Conservation (phyloP, 2,329 filamentous ascomycete genomes). For the Pseudonectria buxi region DNA sequence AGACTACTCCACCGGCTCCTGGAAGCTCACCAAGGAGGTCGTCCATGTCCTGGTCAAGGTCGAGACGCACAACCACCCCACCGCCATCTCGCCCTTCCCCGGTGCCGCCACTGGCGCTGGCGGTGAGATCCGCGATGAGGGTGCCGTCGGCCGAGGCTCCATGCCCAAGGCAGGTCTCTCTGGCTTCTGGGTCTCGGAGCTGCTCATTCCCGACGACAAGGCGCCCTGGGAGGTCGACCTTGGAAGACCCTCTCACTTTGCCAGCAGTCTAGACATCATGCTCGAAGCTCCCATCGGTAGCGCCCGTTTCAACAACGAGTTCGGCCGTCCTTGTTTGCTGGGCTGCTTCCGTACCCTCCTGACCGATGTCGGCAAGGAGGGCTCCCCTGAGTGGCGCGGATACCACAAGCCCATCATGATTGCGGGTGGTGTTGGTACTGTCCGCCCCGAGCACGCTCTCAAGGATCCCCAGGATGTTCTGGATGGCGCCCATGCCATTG, state of each 20-base stretch:
- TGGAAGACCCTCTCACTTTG: constrained; percentile 84
- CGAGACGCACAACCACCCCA: constrained; percentile 96
- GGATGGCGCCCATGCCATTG: constrained; percentile 83
- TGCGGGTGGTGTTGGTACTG: constrained; percentile 88
- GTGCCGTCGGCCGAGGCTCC: constrained; percentile 86
- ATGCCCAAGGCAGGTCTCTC: constrained; percentile 85
- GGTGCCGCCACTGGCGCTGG: constrained; percentile 93
- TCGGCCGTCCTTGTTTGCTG: constrained; percentile 79
- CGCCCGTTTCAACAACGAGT: constrained; percentile 96
- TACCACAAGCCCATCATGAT: constrained; percentile 99
- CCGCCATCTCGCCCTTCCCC: constrained; percentile 85
- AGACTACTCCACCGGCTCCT: constrained; percentile 76
- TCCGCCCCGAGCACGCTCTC: constrained; percentile 81
- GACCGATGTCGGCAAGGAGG: constrained; percentile 45
- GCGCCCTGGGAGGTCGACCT: constrained; percentile 89
- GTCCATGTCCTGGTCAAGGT: constrained; percentile 90
- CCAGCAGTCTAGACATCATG: constrained; percentile 95
- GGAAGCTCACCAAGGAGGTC: constrained; percentile 78
- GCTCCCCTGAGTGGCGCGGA: constrained; percentile 64
- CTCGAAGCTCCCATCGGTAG: constrained; percentile 92
- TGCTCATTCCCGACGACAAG: constrained; percentile 75
- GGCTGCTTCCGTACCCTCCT: constrained; percentile 91
- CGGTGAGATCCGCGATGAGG: constrained; percentile 93
- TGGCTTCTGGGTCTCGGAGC: constrained; percentile 92
- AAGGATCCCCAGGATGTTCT: constrained; percentile 75